Evolutionary conservation across 331 rosid genomes (phyloP).

Genomic region (Cydonia oblonga): DNA sequence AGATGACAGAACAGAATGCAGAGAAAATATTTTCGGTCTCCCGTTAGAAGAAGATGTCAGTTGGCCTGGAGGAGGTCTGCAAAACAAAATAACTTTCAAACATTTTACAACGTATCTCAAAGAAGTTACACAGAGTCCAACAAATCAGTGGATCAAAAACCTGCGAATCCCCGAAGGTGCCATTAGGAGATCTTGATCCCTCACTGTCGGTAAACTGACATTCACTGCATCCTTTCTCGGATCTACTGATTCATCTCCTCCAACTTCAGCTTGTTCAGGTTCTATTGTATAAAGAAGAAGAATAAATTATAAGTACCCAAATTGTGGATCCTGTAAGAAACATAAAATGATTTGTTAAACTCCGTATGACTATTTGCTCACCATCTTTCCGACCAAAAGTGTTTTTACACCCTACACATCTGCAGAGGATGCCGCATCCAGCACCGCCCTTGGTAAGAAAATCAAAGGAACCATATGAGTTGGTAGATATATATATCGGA

Average conservation of each 20-base stretch:
- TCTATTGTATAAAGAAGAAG: background rate
- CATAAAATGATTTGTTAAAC: background rate
- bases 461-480: background rate
- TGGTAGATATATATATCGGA: background rate
- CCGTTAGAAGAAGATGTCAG: background rate
- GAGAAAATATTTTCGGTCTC: background rate
- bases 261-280: background rate
- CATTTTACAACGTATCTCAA: background rate
- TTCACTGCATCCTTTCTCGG: background rate
- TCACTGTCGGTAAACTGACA: background rate
- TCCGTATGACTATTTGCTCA: background rate
- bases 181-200: background rate
- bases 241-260: background rate
- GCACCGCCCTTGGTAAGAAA: conserved; percentile 17
- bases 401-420: conserved; percentile 24
- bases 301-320: background rate
- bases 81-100: background rate
- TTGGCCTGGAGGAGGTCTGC: background rate
- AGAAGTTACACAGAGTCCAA: background rate
- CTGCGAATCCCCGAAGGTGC: conserved; percentile 10
- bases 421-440: conserved; percentile 21
- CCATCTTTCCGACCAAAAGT: conserved; percentile 17
- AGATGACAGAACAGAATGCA: conserved; percentile 1
- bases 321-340: background rate
- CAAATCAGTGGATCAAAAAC: background rate